Base-by-base conservation (phyloP, 345 rosid genomes). In the Aquilaria malaccensis region DNA sequence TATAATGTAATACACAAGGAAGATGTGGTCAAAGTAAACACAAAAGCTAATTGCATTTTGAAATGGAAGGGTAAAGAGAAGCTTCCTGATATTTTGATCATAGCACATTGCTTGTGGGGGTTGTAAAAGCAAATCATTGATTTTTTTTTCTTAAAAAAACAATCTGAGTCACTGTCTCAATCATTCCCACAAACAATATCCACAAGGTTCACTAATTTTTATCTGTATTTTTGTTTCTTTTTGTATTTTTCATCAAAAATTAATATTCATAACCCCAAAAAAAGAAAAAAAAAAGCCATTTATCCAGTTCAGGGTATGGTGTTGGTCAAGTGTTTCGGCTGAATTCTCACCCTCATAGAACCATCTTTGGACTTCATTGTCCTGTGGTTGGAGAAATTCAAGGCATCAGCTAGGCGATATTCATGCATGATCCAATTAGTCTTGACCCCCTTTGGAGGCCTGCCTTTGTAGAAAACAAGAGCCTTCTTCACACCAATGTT, bases 371-470 rank as follows among this genome's bases (percentile, higher is more conserved):
- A 74, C 73, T 75, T 86, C 11, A 61, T 60, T 43, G 79, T 74
- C 49, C 48, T 76, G 74, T 45, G 59, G 67, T 60, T 58, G 61
- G 15, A 62, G 60, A 65, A 50, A 50, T 30, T 55, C 55, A 55
- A 66, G 62, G 72, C 52, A 13, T 90, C 95, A 0, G 86, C 45
- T 10, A 94, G 80, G 58, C 99, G 86, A 78, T 90, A 94, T 60
- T 94, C 99, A 64, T 94, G 99, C 99, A 94, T 94, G 72, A 94
- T 94, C 99, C 99, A 94, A 56, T 84, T 81, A 33, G 99, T 94
- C 75, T 94, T 94, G 50, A 80, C 69, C 56, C 99, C 99, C 68
- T 82, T 90, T 0, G 97, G 99, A 43, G 99, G 99, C 73, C 79
- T 90, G n/a, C 99, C 99, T 53, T 7, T 76, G 79, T 94, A 94